phyloP scores from a whole-genome alignment of 2,329 filamentous ascomycete genomes.

The Nemania sp. region DNA sequence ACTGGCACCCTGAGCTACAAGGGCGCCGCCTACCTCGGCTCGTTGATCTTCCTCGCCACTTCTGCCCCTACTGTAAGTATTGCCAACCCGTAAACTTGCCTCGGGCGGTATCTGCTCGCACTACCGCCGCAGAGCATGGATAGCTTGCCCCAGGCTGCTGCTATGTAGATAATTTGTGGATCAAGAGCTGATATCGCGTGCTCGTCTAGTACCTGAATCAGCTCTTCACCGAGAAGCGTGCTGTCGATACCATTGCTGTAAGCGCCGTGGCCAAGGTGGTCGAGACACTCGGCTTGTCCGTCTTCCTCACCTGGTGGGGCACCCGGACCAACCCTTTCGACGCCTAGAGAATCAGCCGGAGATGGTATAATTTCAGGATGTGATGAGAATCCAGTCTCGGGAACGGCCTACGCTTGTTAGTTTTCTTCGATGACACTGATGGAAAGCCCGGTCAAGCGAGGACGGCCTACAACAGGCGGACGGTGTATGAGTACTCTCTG shows the following conservation, averaged over 20 bases:
- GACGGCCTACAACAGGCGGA: neutral
- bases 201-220: constrained; percentile 75
- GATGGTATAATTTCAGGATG: constrained; percentile 13
- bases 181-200: neutral
- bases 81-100: neutral
- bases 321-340: constrained; percentile 92
- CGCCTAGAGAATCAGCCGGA: constrained; percentile 50
- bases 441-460: constrained; percentile 13
- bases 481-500: constrained; percentile 10
- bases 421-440: constrained; percentile 17
- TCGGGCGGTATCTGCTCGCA: neutral
- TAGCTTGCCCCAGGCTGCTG: neutral
- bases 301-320: constrained; percentile 98
- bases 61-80: constrained; percentile 79
- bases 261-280: constrained; percentile 82
- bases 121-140: neutral
- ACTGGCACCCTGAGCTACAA: constrained; percentile 96
- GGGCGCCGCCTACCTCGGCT: constrained; percentile 91
- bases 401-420: constrained; percentile 29
- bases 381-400: constrained; percentile 19
- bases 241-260: constrained; percentile 86
- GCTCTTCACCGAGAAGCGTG: constrained; percentile 87
- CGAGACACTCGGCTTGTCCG: constrained; percentile 88
- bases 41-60: constrained; percentile 88
- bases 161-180: neutral